phyloP scores from a whole-genome alignment of 768 basidiomycete species.

The Gelatoporia subvermispora region DNA sequence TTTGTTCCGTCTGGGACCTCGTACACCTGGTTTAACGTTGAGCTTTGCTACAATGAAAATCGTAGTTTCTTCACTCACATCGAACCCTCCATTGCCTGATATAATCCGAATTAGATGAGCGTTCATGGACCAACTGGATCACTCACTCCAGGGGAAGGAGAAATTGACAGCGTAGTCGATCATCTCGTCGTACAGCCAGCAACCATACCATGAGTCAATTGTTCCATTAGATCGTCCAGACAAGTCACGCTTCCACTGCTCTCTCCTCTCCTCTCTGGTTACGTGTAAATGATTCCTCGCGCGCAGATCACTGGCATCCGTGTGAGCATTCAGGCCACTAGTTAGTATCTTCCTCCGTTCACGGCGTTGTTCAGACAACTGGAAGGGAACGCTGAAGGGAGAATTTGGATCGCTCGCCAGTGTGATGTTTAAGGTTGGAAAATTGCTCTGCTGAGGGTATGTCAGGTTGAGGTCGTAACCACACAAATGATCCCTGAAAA shows the following conservation, averaged over 20 bases:
- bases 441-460: slow-evolving; percentile 57
- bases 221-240: slow-evolving; percentile 47
- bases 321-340: not conserved
- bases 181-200: slow-evolving; percentile 57
- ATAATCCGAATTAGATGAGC: not conserved
- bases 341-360: not conserved
- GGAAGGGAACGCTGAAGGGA: not conserved
- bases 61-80: slow-evolving; percentile 1
- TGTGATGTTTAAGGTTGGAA: slow-evolving; percentile 33
- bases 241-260: slow-evolving; percentile 46
- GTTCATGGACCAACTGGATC: no score
- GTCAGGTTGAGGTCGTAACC: slow-evolving; percentile 61
- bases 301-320: not conserved
- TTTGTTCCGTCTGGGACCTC: slow-evolving; percentile 23
- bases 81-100: slow-evolving; percentile 1
- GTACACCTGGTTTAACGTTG: slow-evolving; percentile 12
- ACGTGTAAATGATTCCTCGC: no score
- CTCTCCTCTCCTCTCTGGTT: slow-evolving; percentile 13
- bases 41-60: no score
- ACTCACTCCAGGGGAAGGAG: slow-evolving; percentile 51
- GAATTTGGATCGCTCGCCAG: not conserved
- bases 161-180: slow-evolving; percentile 68
- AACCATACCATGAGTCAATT: slow-evolving; percentile 33
- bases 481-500: slow-evolving; percentile 50
- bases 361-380: not conserved